Percentiles rank a stretch among this genome's conserved stretches.
Conservation (phyloP, 2,329 filamentous ascomycete species). For the Phaeosphaeriaceae sp. region DNA sequence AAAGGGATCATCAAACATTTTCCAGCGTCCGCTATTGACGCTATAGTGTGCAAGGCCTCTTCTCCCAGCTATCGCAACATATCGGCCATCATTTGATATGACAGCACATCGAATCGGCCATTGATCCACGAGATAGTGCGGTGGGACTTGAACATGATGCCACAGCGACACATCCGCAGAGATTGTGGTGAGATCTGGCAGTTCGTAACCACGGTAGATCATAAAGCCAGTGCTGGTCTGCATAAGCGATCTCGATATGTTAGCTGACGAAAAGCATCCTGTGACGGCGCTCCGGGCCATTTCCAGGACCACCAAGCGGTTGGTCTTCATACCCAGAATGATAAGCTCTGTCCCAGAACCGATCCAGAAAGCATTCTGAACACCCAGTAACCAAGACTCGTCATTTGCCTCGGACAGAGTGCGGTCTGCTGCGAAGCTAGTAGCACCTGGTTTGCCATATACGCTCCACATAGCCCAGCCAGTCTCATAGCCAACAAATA, state of each 20-base stretch:
- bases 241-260: slow-evolving; percentile 85
- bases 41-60: slow-evolving; percentile 95
- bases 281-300: slow-evolving; percentile 94
- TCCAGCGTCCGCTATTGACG: slow-evolving; percentile 92
- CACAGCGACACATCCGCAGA: slow-evolving; percentile 93
- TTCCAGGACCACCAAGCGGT: slow-evolving; percentile 85
- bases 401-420: slow-evolving; percentile 69
- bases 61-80: slow-evolving; percentile 93
- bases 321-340: slow-evolving; percentile 72
- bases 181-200: slow-evolving; percentile 88
- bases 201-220: slow-evolving; percentile 91
- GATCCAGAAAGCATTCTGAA: slow-evolving; percentile 82
- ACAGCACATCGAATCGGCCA: slow-evolving; percentile 91
- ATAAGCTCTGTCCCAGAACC: slow-evolving; percentile 87
- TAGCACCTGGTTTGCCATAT: slow-evolving; percentile 87
- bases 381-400: slow-evolving; percentile 84
- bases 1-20: slow-evolving; percentile 82
- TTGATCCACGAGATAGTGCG: slow-evolving; percentile 84
- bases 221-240: slow-evolving; percentile 89
- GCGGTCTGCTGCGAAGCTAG: slow-evolving; percentile 78
- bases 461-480: slow-evolving; percentile 98
- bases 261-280: slow-evolving; percentile 89
- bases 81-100: slow-evolving; percentile 89
- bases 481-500: slow-evolving; percentile 90
- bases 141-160: slow-evolving; percentile 88